These are phyloP conservation scores for Umbilicaria muhlenbergii DNA, from an alignment of 495 filamentous ascomycete species.

Conservation along the genomic window DNA sequence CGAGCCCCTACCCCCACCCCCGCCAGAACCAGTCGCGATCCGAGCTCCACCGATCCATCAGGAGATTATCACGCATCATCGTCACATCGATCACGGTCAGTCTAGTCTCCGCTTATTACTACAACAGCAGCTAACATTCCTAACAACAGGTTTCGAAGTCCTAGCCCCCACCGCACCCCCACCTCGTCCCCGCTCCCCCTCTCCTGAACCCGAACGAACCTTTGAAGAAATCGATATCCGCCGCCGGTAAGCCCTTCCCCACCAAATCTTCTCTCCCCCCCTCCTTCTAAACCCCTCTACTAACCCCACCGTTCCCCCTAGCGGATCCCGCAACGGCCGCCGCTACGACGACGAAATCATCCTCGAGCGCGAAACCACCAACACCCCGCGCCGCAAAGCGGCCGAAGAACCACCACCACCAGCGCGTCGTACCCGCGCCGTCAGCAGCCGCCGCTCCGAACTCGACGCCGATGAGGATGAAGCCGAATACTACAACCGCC, in stretches of 20 bases:
- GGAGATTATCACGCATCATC: slow-evolving; percentile 72
- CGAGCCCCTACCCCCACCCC: slow-evolving; percentile 20
- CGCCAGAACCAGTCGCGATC: slow-evolving; percentile 39
- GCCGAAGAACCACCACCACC: neutral
- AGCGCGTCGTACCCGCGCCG: slow-evolving; percentile 1
- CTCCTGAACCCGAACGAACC: slow-evolving; percentile 14
- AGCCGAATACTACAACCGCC: slow-evolving; percentile 49
- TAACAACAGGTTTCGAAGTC: slow-evolving; percentile 4
- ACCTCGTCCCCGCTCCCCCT: slow-evolving; percentile 21
- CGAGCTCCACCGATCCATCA: slow-evolving; percentile 57
- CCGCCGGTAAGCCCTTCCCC: slow-evolving; percentile 18
- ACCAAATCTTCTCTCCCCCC: neutral
- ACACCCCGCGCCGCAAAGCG: slow-evolving; percentile 6
- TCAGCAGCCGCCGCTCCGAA: slow-evolving; percentile 5
- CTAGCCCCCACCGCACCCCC: slow-evolving; percentile 20
- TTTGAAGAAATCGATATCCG: slow-evolving; percentile 37
- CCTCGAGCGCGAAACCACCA: slow-evolving; percentile 32
- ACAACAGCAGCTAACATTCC: neutral
- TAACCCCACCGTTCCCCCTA: neutral
- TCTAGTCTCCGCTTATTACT: neutral
- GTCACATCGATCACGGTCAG: slow-evolving; percentile 77
- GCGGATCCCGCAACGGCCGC: slow-evolving; percentile 16
- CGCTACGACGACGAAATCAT: slow-evolving; percentile 42
- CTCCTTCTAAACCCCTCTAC: neutral
- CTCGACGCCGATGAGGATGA: slow-evolving; percentile 25